phyloP scores from a whole-genome alignment of 441 rosid species.

The Corymbia citriodora region DNA sequence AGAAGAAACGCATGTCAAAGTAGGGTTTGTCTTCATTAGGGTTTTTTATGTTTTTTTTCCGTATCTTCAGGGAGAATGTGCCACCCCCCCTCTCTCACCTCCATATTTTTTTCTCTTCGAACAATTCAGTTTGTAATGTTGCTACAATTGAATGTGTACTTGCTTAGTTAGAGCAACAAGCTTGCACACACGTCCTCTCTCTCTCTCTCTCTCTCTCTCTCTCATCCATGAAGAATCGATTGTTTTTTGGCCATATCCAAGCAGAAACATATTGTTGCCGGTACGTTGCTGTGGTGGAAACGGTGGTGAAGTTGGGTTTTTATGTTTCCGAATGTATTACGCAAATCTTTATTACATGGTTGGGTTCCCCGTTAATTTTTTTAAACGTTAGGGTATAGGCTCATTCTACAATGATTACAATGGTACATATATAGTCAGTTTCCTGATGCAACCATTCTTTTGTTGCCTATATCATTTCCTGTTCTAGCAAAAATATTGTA shows the following conservation, averaged over 20 bases:
- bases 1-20: constrained; percentile 19
- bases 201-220: not conserved
- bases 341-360: not conserved
- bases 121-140: not conserved
- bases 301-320: not conserved
- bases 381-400: not conserved
- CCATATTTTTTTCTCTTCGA: not conserved
- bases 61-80: not conserved
- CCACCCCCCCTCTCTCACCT: not conserved
- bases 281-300: not conserved
- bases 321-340: not conserved
- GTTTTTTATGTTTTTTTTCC: not conserved
- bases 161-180: not conserved
- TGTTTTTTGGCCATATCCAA: not conserved
- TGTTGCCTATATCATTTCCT: not conserved
- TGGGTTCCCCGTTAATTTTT: not conserved
- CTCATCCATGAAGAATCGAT: not conserved
- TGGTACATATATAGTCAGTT: not conserved
- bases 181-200: not conserved
- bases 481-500: not conserved
- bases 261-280: not conserved
- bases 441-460: not conserved
- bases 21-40: constrained; percentile 1
- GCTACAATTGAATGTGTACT: not conserved
- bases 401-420: not conserved